phyloP scores from a whole-genome alignment of 2,329 filamentous ascomycete genomes.

The Coniochaeta hoffmannii region DNA sequence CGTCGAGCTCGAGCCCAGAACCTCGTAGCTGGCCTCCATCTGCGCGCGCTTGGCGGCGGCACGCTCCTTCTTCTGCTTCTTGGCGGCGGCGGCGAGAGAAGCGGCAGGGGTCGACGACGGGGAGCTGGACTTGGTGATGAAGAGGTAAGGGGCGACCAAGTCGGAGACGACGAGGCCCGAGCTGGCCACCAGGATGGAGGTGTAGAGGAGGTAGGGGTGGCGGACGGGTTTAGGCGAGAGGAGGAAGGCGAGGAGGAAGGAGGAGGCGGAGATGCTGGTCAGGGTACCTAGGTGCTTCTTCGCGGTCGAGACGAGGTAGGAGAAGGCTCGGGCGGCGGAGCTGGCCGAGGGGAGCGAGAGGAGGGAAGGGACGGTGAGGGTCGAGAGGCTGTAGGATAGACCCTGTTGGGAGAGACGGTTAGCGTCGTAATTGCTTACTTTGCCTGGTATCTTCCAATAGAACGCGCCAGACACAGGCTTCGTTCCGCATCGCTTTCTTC shows the following conservation, averaged over 20 bases:
- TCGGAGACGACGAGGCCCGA: constrained; percentile 48
- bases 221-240: constrained; percentile 67
- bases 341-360: constrained; percentile 72
- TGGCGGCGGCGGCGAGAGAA: constrained; percentile 16
- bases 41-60: constrained; percentile 26
- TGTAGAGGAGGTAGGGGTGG: constrained; percentile 90
- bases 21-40: constrained; percentile 68
- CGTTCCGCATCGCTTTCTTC: no score
- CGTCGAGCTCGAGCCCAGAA: constrained; percentile 35
- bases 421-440: neutral
- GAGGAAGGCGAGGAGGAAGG: constrained; percentile 70
- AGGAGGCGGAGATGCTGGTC: constrained; percentile 59
- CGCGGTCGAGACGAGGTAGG: constrained; percentile 56
- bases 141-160: constrained; percentile 36
- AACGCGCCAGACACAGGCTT: no score
- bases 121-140: constrained; percentile 13
- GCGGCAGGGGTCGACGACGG: constrained; percentile 6
- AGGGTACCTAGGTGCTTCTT: constrained; percentile 60
- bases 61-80: constrained; percentile 9
- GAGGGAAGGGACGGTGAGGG: constrained; percentile 71
- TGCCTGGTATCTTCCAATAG: no score
- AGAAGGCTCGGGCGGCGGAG: constrained; percentile 62
- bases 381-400: constrained; percentile 76
- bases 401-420: constrained; percentile 49
- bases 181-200: constrained; percentile 59